These are phyloP conservation scores for Solanum hybrid DNA, from an alignment of 305 asterid species.

Conservation along the genomic window DNA sequence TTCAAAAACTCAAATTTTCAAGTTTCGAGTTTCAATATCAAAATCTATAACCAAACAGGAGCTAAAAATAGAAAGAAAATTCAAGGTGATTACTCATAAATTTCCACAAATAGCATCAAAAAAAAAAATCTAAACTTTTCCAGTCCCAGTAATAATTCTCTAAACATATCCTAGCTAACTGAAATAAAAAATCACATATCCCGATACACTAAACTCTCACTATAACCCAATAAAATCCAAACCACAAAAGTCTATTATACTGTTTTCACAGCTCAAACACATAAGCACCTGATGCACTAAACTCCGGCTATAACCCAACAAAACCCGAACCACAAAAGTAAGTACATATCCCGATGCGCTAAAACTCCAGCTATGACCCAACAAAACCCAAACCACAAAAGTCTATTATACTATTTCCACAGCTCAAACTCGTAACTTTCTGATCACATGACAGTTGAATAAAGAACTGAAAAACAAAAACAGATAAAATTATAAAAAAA, in stretches of 20 bases:
- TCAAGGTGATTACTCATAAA: background rate
- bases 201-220: background rate
- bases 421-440: background rate
- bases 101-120: background rate
- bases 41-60: background rate
- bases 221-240: too few species aligned
- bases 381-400: background rate
- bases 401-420: rapidly evolving
- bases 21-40: background rate
- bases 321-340: too few species aligned
- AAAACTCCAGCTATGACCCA: background rate
- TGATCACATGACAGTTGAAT: background rate
- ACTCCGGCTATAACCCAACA: too few species aligned
- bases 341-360: background rate
- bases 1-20: background rate
- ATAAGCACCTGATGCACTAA: background rate
- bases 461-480: background rate
- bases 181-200: background rate
- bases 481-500: background rate
- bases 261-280: background rate
- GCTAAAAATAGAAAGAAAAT: background rate
- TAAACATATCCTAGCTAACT: background rate
- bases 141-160: background rate
- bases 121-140: background rate
- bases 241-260: too few species aligned